Percentiles rank a stretch among this genome's conserved stretches.
phyloP scores from a whole-genome alignment of 2,329 filamentous ascomycete species.

The Venturia asperata region DNA sequence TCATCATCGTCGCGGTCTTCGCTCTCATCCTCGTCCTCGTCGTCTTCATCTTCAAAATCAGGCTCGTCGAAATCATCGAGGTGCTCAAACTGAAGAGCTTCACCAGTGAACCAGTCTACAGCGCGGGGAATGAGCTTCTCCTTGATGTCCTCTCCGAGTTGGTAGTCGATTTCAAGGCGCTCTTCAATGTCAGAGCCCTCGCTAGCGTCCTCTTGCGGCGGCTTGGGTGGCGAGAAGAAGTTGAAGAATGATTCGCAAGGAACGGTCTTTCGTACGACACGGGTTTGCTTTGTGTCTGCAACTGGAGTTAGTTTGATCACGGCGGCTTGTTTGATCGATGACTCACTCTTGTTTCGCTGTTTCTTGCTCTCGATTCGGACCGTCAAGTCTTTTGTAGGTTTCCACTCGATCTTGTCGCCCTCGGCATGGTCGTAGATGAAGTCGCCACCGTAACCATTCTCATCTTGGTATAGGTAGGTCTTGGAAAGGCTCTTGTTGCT shows the following conservation, averaged over 20 bases:
- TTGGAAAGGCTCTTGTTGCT: constrained; percentile 95
- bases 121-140: constrained; percentile 98
- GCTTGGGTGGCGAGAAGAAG: constrained; percentile 94
- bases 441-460: constrained; percentile 96
- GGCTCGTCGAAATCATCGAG: constrained; percentile 75
- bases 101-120: constrained; percentile 98
- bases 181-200: constrained; percentile 89
- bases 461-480: constrained; percentile 98
- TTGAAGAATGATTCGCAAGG: constrained; percentile 97
- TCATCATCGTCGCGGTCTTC: constrained; percentile 73
- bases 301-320: constrained; percentile 4
- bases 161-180: constrained; percentile 95
- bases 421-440: constrained; percentile 99
- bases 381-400: constrained; percentile 84
- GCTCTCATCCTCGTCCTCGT: constrained; percentile 80
- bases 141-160: constrained; percentile 98
- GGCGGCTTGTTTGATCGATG: neutral
- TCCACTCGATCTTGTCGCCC: constrained; percentile 97
- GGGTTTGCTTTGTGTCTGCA: constrained; percentile 95
- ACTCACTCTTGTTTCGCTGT: constrained; percentile 97
- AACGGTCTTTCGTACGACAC: constrained; percentile 97
- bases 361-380: constrained; percentile 98
- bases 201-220: constrained; percentile 67
- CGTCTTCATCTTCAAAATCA: constrained; percentile 82
- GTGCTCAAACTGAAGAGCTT: constrained; percentile 95